Percentiles rank a stretch among this genome's conserved stretches.
phyloP scores from a whole-genome alignment of 441 rosid genomes.

The Corymbia calophylla region DNA sequence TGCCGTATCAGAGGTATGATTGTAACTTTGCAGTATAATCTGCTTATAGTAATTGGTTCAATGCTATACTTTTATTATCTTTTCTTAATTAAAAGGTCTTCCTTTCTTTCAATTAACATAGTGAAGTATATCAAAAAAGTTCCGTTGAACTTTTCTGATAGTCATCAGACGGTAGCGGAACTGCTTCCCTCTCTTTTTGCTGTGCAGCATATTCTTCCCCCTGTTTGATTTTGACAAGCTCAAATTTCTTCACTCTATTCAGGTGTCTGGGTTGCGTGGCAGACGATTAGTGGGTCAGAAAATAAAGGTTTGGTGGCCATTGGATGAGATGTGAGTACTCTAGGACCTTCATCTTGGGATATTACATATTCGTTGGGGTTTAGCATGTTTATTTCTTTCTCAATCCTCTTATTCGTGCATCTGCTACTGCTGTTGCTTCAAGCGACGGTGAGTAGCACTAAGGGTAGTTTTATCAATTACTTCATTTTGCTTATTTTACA shows the following conservation, averaged over 20 bases:
- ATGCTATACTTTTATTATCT: accelerated
- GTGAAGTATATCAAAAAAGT: too few relatives aligned
- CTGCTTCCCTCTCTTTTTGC: too few relatives aligned
- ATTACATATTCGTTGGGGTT: not conserved
- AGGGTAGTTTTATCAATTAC: not conserved
- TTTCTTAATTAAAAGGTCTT: too few relatives aligned
- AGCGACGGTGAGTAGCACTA: not conserved
- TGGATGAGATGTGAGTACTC: slow-evolving; percentile 51
- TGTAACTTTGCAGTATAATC: too few relatives aligned
- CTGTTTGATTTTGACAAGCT: not conserved
- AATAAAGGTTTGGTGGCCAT: slow-evolving; percentile 87
- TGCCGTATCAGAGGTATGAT: too few relatives aligned
- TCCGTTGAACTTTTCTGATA: too few relatives aligned
- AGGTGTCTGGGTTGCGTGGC: slow-evolving; percentile 30
- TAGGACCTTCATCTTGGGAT: not conserved
- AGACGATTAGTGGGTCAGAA: slow-evolving; percentile 45
- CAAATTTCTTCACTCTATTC: not conserved
- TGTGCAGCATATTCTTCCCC: accelerated
- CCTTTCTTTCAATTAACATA: too few relatives aligned
- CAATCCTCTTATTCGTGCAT: not conserved
- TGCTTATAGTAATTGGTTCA: accelerated
- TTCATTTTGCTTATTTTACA: not conserved
- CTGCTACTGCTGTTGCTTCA: not conserved
- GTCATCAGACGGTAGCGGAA: too few relatives aligned
- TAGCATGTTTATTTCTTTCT: not conserved